Conservation (phyloP, 1,284 basidiomycete genomes). For the Bjerkandera adusta region DNA sequence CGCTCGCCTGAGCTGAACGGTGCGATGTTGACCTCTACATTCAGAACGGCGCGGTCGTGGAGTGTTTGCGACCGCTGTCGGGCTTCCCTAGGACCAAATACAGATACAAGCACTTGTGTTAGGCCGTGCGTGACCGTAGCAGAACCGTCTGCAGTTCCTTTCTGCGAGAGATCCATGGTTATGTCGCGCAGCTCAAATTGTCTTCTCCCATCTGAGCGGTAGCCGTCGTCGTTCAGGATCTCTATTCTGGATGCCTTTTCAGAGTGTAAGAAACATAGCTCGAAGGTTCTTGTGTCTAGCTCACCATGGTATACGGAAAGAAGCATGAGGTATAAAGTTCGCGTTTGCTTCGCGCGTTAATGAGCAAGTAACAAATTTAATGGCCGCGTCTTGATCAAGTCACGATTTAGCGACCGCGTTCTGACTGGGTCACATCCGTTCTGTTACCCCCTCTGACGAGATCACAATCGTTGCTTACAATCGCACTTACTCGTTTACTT, state of each 20-base stretch:
- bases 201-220: slow-evolving; percentile 87
- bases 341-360: neutral
- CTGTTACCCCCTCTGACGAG: neutral
- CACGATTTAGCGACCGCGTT: neutral
- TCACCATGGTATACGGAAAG: neutral
- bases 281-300: too few species aligned
- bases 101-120: slow-evolving; percentile 82
- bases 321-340: neutral
- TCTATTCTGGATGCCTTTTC: slow-evolving; percentile 77
- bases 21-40: slow-evolving; percentile 83
- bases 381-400: neutral
- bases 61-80: slow-evolving; percentile 71
- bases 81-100: slow-evolving; percentile 91
- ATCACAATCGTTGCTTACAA: neutral
- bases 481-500: neutral
- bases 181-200: slow-evolving; percentile 90
- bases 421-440: neutral
- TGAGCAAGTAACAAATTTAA: neutral
- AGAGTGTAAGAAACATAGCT: too few species aligned
- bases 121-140: slow-evolving; percentile 87
- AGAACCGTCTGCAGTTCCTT: slow-evolving; percentile 83
- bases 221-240: slow-evolving; percentile 86
- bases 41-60: slow-evolving; percentile 82
- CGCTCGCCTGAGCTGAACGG: slow-evolving; percentile 85
- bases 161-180: slow-evolving; percentile 73